Base-by-base conservation (phyloP, 2,329 filamentous ascomycete species). In the Beauveria varroae region DNA sequence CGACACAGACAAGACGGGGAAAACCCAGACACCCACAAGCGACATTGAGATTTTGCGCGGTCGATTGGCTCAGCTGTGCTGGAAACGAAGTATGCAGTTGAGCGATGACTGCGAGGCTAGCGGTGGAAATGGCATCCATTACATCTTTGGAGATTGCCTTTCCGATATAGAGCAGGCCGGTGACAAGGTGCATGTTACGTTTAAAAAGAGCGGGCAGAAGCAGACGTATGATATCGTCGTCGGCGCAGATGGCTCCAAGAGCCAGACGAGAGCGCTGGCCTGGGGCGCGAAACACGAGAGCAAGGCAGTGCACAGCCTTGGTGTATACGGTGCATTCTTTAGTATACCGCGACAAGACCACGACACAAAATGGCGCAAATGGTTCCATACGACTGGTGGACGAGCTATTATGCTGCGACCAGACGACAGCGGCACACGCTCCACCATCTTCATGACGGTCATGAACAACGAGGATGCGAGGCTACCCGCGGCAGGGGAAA, bases 41-140 rank as follows among this genome's bases (percentile, higher is more conserved):
- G 84, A 87, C 61, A 85, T 76, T 63, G 84, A 87, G 71, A 81
- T 87, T 53, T 80, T 87, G 76, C 74, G 84, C 9, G 82, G 80
- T 8, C 53, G 53, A 6, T 37, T 62, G 26, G 60, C 53, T 0
- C 80, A 85, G 57, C 66, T 87, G n/a, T 76, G 78, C 4, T 69
- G 72, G 12, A 71, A 86, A 2, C 51, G 54, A n/a, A 62, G 60
- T 28, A 34, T 26, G 52, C 30, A 57, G 24, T 67, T 86, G 1
- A 79, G 79, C 65, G 73, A 81, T 0, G 70, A 65, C 20, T 74
- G 72, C 34, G 62, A 69, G 10, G 64, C 69, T 14, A 65, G 60
- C 4, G 66, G 60, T 20, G 37, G 47, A 10, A n/a, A 34, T 14
- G 60, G 37, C 51, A 47, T 65, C 16, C 63, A 63, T 34, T 74